Base-by-base conservation (phyloP, 2,329 filamentous ascomycete genomes). In the Phaeosphaeriaceae sp. region DNA sequence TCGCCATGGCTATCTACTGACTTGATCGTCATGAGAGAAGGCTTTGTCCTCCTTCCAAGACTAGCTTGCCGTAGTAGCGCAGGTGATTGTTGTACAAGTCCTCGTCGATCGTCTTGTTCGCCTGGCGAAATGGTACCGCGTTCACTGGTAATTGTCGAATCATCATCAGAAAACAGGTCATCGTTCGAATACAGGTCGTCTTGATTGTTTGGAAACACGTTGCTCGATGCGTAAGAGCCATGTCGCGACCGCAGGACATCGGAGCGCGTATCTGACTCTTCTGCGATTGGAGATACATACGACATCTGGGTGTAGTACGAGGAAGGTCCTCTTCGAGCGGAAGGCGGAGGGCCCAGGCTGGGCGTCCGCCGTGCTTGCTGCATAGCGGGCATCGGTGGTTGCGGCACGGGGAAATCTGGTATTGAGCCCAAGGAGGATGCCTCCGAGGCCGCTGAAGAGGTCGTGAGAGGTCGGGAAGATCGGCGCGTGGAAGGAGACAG, bases 291-390 rank as follows among this genome's bases (percentile, higher is more conserved):
- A 30, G 81, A 79, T 24, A 84, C 82, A 24, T 80, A 80, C 0
- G 79, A 81, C 54, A 78, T 71, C 59, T 82, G 80, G 1, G 81
- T 80, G 59, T 84, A 84, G 64, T 83, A 83, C 0, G 79, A 81
- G 5, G 79, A 77, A 9, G 82, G 82, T 5, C 81, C 82, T 73
- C 79, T 72, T 26, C 82, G 74, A 7, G 81, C 76, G 1, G 80
- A 82, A 1, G 82, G 82, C n/a, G 82, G 82, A 22, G 82, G 82
- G 3, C 82, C 82, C 32, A 84, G 70, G 51, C 77, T 80, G 11
- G 79, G 79, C 21, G 74, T 70, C 11, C 78, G 76, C 52, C 78
- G 77, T 28, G 71, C 55, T 59, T 70, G 71, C 55, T 79, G 79
- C 40, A 75, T 66, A 8, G 69, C 54, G 51, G 68, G 71, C 66